These are phyloP conservation scores for Solanum lycopersicoides DNA, from an alignment of 257 asterid species.

Conservation along the genomic window DNA sequence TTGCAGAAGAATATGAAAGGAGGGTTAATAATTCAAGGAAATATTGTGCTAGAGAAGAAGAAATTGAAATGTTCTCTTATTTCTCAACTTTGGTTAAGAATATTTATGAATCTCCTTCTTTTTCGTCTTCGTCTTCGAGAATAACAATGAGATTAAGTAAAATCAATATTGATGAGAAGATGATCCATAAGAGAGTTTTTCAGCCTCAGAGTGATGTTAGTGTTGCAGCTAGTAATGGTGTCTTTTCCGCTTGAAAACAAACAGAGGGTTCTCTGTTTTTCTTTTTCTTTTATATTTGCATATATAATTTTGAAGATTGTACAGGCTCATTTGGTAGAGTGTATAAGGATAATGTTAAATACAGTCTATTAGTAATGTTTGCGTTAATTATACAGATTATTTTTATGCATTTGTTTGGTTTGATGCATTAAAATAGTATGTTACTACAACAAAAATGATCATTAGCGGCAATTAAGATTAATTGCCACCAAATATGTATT, in stretches of 20 bases:
- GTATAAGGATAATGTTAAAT: too few relatives aligned
- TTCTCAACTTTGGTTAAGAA: constrained; percentile 21
- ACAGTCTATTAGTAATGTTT: too few relatives aligned
- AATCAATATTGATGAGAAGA: background rate
- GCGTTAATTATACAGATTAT: too few relatives aligned
- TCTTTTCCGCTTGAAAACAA: background rate
- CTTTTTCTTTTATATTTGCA: background rate
- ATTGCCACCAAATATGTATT: too few relatives aligned
- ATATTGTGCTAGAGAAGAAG: constrained; percentile 11
- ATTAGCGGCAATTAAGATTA: too few relatives aligned
- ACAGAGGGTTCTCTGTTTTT: background rate
- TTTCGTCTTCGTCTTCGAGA: constrained; percentile 11
- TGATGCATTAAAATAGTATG: too few relatives aligned
- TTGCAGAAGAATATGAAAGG: constrained; percentile 77
- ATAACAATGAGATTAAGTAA: background rate
- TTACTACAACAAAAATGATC: too few relatives aligned
- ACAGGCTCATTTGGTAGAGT: too few relatives aligned
- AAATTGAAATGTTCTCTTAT: constrained; percentile 30
- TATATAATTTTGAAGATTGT: background rate
- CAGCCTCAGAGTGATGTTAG: background rate
- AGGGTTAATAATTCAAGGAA: constrained; percentile 45
- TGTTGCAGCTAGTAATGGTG: background rate
- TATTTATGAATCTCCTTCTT: constrained; percentile 9
- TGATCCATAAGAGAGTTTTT: background rate
- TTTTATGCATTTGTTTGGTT: too few relatives aligned